These are phyloP conservation scores for Globisporangium paddicum DNA, from an alignment of 352 stramenopile species.

Conservation along the genomic window DNA sequence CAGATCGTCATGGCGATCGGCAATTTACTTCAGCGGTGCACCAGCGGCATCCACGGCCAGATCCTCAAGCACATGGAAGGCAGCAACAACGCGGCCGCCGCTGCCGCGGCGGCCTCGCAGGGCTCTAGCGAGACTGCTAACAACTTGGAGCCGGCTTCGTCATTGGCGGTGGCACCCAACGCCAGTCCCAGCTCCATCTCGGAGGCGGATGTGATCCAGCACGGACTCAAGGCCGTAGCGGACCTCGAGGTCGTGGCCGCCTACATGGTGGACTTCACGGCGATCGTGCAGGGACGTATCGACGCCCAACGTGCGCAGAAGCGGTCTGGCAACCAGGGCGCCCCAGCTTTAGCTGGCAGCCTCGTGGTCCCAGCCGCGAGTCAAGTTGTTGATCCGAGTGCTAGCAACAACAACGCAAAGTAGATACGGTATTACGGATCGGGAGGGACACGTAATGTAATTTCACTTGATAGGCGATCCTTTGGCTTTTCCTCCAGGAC, in stretches of 20 bases:
- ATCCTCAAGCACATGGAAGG: slow-evolving; percentile 88
- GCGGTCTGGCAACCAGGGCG: slow-evolving; percentile 29
- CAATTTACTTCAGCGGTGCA: slow-evolving; percentile 80
- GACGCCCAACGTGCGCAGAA: slow-evolving; percentile 72
- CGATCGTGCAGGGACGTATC: slow-evolving; percentile 67
- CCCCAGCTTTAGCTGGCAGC: slow-evolving; percentile 14
- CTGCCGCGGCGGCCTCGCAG: slow-evolving; percentile 5
- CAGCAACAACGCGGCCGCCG: slow-evolving; percentile 24
- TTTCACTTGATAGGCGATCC: too few species aligned
- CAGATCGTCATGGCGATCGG: slow-evolving; percentile 89
- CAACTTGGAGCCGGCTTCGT: slow-evolving; percentile 13
- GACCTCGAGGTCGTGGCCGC: slow-evolving; percentile 91
- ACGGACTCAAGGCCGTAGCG: slow-evolving; percentile 80
- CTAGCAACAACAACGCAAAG: background rate
- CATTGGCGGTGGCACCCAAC: slow-evolving; percentile 1
- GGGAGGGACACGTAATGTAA: too few species aligned
- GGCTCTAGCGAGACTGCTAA: slow-evolving; percentile 2
- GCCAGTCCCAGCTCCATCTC: slow-evolving; percentile 40
- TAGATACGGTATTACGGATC: too few species aligned
- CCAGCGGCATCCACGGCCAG: slow-evolving; percentile 80
- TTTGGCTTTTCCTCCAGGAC: slow-evolving; percentile 6
- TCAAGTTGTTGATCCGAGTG: background rate
- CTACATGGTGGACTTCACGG: slow-evolving; percentile 93
- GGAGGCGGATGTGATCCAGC: slow-evolving; percentile 81
- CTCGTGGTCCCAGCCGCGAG: background rate